Base-by-base conservation (phyloP, 176 grass and related monocot species). In the Chloris gayana region DNA sequence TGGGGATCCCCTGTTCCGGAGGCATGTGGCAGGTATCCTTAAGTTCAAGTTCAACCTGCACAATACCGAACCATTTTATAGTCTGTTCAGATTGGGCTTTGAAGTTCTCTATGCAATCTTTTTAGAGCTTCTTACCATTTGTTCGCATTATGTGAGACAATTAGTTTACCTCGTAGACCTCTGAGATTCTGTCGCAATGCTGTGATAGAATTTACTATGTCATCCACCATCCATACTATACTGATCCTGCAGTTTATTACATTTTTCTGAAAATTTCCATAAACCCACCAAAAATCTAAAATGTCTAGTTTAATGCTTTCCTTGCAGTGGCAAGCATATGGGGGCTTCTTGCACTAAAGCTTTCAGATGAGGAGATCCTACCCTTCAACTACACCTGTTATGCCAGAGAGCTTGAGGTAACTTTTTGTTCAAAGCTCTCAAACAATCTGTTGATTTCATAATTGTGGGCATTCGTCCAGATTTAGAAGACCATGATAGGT, bases 361-460 rank as follows among this genome's bases (percentile, higher is more conserved):
- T 97, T 67, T 88, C 94, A 54, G 91, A 97, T 64, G 94, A 94
- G 25, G 94, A 92, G 91, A 88, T 88, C 71, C 90, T 97, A 75
- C 94, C 91, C 35, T 97, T 97, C 76, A 86, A 97, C 70, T 97
- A 97, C 67, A 75, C 81, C 72, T 92, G 74, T 14, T 97, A 97
- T 62, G 83, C 77, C 19, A 9, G 29, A 34, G 91, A 94, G 33
- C 91, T 97, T 50, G 76, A 97, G 94, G 91, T 92, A 88, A 84
- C 71, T 25, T 69, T 54, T 80, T 29, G 9, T 58, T 76, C 11
- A 10, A 27, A 69, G 17, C 50, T 74, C 29, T 74, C 21, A 49
- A 66, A 74, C 25, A 60, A 35, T 68, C 49, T 54, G 38, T 70
- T 39, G 39, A 75, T 37, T 64, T 76, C 22, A 22, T 50, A 65